Evolutionary conservation across 805 yeast species (phyloP), one percentile per base, ranked within the genome.

Genomic region (Blastobotrys muscicola): DNA sequence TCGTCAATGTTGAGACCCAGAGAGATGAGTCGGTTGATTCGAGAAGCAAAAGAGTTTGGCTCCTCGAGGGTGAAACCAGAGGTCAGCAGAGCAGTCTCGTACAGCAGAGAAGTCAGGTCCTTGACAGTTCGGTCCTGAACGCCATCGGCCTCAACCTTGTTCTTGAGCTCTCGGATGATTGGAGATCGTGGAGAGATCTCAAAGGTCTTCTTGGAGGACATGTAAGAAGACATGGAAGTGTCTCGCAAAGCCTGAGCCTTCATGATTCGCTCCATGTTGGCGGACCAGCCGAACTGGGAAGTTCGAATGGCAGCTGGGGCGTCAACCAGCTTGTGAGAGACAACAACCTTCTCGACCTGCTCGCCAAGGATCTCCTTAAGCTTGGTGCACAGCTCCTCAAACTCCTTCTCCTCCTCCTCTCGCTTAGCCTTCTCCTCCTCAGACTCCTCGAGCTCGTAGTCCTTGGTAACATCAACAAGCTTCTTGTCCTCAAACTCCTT

Each of bases 191-290:
- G 97, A 61, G 97, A 90, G 58, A 92, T 87, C 78, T 92, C 99
- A 62, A 92, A 86, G 65, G 92, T 92, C 82, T 92, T 92, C 87
- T 92, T 92, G 45, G 98, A 92, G 39, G 97, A 83, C 99, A 92
- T 92, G 92, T 92, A 92, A 51, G 96, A 80, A 35, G 97, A 87
- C 98, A 92, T 92, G 59, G 95, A 78, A 59, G 95, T 85, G 71
- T 92, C 98, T 76, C 97, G 87, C 63, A 92, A 76, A 60, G 99
- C 98, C 78, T 92, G 99, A 51, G 98, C 98, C 79, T 92, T 92
- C 99, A 92, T 92, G 79, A 92, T 92, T 83, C 98, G 90, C 78
- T 92, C 99, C 98, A 92, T 92, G 79, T 92, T 92, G 64, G 99
- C 99, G 57, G 98, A 92, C 99, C 99, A 92, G 69, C 99, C 98